Base-by-base conservation (phyloP, 2,329 filamentous ascomycete genomes). In the Claviceps sp. region DNA sequence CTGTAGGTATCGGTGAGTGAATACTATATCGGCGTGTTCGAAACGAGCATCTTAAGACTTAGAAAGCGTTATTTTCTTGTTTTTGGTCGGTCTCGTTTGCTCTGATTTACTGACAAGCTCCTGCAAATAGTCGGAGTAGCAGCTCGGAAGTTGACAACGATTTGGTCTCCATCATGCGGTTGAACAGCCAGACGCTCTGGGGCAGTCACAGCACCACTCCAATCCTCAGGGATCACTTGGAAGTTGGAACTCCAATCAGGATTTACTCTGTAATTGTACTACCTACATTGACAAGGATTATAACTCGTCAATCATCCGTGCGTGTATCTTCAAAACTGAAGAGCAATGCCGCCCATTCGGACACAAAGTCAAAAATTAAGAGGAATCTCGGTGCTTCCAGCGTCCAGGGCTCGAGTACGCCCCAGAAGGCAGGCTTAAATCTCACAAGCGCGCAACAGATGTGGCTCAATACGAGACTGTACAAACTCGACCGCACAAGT, bases 31-130 rank as follows among this genome's bases (percentile, higher is more conserved):
- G 26, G 7, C 26, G 34, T 52, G 45, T 50, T 46, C 4, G 51
- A 52, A 17, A 47, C 51, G 47, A 52, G 51, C 46, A 52, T 52
- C 51, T 44, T n/a, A n/a, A n/a, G n/a, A n/a, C n/a, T n/a, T 46
- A 17, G 47, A 50, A 19, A 52, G 51, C 39, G 46, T 52, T 16
- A 46, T 52, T 44, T 52, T 50, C 11, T 39, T 17, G 8, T 50
- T 8, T 10, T 19, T 19, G n/a, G 24, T 16, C 7, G 5, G 10
- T 30, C 26, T 17, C 1, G 7, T 30, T 52, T 40, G 50, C 46
- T 52, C 24, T n/a, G 26, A 17, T 44, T 49, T 45, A 39, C 10
- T 51, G 10, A 51, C 34, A 50, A 52, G 47, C 46, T 50, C n/a
- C n/a, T 46, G 51, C 34, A 52, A 52, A 52, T 30, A 52, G 51